Conservation (phyloP, 352 stramenopile genomes). For the Globisporangium carolinianum region DNA sequence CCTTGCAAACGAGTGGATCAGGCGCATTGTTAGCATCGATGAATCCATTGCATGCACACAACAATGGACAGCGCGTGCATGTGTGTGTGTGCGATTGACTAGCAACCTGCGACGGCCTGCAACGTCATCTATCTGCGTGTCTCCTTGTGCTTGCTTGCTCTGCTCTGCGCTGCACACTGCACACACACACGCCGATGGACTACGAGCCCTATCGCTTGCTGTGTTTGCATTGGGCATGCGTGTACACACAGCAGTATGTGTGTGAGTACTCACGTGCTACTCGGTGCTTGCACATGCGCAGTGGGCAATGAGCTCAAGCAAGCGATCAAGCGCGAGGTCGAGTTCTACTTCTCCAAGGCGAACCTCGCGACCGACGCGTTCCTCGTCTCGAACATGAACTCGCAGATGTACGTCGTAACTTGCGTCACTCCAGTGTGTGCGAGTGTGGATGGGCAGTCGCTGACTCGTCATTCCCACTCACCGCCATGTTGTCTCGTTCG, state of each 20-base stretch:
- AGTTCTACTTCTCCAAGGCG: constrained; percentile 89
- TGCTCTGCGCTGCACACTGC: too few relatives aligned
- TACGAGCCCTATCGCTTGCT: too few relatives aligned
- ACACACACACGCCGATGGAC: too few relatives aligned
- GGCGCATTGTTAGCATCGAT: neutral
- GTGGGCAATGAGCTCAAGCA: constrained; percentile 65
- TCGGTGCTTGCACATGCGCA: constrained; percentile 7
- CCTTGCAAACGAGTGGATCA: too few relatives aligned
- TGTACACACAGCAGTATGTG: too few relatives aligned
- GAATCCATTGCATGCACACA: neutral
- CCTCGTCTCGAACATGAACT: constrained; percentile 88
- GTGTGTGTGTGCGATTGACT: neutral
- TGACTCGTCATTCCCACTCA: neutral
- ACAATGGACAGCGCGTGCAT: neutral
- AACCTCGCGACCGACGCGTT: constrained; percentile 86
- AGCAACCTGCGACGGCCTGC: neutral
- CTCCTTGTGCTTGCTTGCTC: too few relatives aligned
- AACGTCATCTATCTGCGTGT: neutral
- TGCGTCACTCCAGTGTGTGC: too few relatives aligned
- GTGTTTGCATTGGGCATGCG: too few relatives aligned
- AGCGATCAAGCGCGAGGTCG: constrained; percentile 81
- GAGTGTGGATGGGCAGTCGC: too few relatives aligned
- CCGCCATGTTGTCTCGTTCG: neutral
- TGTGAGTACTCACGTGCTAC: neutral
- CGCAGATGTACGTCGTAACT: constrained; percentile 57